Base-by-base conservation (phyloP, 2,329 filamentous ascomycete genomes). In the Aspergillus pseudoviridinutans region DNA sequence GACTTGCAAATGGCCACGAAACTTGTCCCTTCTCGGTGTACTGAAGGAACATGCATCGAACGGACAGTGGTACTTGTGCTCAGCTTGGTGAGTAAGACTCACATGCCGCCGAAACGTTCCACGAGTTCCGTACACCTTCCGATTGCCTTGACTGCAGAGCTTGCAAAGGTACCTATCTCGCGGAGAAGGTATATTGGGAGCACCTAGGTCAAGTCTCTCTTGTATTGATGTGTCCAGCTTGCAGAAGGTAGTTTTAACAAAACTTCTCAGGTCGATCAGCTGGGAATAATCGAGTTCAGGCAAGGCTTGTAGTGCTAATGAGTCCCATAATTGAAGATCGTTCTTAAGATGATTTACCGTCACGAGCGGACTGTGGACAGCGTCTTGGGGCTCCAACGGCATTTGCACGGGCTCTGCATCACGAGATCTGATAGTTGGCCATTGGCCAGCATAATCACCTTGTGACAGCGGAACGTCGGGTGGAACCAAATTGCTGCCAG, bases 101-200 rank as follows among this genome's bases (percentile, higher is more conserved):
- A 63, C 57, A 25, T 64, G 62, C 3, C 61, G 57, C 29, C 28
- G 57, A 32, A 63, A 63, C 1, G 44, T 25, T 3, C 60, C 57
- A n/a, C 42, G 56, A 6, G 12, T 27, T 17, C 5, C 17, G 24
- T 53, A 59, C 10, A 10, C 7, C n/a, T 50, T 56, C 22, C 32
- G 51, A 17, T 44, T 38, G 10, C 27, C 29, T 7, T 4, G 5
- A 10, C 29, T 24, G 14, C 59, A 61, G 9, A 61, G 51, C 24
- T 17, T 27, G 42, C 59, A 61, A 25, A 20, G 0, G 35, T 54
- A 61, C 2, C 29, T 53, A 38, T 47, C 49, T 27, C 20, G 17
- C 4, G 38, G 22, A 28, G 17, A n/a, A n/a, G 41, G n/a, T 24
- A 17, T 54, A 5, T 22, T 29, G 35, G 50, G 38, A 9, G 44